Base-by-base conservation (phyloP, 148 eudicot species). In the Cornus kousa region DNA sequence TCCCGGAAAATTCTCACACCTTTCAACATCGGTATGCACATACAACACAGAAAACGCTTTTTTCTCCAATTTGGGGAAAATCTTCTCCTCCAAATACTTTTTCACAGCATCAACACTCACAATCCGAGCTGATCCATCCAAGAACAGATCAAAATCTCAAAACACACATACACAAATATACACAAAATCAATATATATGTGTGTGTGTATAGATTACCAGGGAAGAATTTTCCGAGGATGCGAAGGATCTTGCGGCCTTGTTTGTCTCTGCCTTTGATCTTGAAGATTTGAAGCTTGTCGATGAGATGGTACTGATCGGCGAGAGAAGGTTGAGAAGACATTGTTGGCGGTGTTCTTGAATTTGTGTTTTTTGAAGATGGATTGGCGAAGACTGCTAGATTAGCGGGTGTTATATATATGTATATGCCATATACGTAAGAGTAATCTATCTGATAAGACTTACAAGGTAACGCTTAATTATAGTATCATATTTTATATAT, bases 211-310 rank as follows among this genome's bases (percentile, higher is more conserved):
- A 31, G 7, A 72, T n/a, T 77, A 90, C 93, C 93, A 28, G 88
- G 88, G 74, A 88, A 87, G 82, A 78, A 88, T 65, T 90, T 90
- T 24, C 86, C 91, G 88, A 85, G 76, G 76, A 90, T 74, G 74
- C 83, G 87, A 32, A 90, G 90, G 79, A 90, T 68, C 13, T 40
- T 67, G 40, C 88, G 91, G 74, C 91, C 93, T 0, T 72, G 87
- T 67, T 85, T 88, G 28, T 90, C 93, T 5, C 87, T 76, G 72
- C 93, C 93, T 57, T 85, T 81, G 86, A 90, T 83, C 78, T 82
- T 73, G 84, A 88, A 88, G 33, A 88, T 53, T 8, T 82, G 77
- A 66, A 83, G 86, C 68, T 78, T 86, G 10, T 82, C 79, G n/a
- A 88, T 72, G 8, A 80, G 46, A 28, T 69, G 39, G 14, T 46